A percentile compares a stretch with the other conserved stretches of the same genome.
Evolutionary conservation across 225 moss, liverwort and hornwort species (phyloP).

Genomic region (Sphagnum tenellum): DNA sequence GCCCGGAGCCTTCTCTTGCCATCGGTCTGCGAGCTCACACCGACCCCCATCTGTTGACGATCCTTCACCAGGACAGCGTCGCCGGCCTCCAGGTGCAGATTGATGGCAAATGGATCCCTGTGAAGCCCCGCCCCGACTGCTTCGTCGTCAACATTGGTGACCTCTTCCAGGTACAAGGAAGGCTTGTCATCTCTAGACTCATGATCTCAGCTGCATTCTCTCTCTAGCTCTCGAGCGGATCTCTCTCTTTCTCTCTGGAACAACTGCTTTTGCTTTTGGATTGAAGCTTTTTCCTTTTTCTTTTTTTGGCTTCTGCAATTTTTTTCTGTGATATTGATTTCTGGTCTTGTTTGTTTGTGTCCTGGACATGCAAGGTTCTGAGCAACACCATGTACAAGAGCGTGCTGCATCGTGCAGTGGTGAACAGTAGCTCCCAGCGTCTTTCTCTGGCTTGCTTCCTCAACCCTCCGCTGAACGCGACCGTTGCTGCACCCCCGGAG

Average conservation of each 20-base stretch:
- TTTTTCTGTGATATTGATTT: too few species aligned
- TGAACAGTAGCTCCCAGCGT: conserved; percentile 48
- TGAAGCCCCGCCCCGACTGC: conserved; percentile 46
- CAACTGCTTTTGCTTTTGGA: too few species aligned
- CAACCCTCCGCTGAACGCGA: conserved; percentile 37
- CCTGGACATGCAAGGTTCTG: conserved; percentile 24
- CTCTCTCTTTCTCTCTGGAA: too few species aligned
- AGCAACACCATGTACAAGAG: conserved; percentile 66
- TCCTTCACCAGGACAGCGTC: conserved; percentile 64
- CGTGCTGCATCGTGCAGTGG: conserved; percentile 53
- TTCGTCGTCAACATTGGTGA: conserved; percentile 84
- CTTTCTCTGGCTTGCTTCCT: conserved; percentile 55
- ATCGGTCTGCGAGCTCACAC: conserved; percentile 81
- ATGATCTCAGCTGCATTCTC: too few species aligned
- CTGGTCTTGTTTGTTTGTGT: too few species aligned
- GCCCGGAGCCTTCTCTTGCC: conserved; percentile 66
- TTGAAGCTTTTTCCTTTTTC: not conserved
- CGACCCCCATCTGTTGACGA: conserved; percentile 68
- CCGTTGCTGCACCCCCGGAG: conserved; percentile 52
- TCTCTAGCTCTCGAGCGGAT: too few species aligned
- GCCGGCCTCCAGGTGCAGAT: conserved; percentile 76
- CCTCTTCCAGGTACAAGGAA: conserved; percentile 32
- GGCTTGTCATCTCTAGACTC: too few species aligned
- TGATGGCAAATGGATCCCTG: conserved; percentile 62
- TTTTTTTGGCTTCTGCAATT: not conserved